Evolutionary conservation across 257 asterid species (phyloP).

Genomic region (Linderniella brevidens): DNA sequence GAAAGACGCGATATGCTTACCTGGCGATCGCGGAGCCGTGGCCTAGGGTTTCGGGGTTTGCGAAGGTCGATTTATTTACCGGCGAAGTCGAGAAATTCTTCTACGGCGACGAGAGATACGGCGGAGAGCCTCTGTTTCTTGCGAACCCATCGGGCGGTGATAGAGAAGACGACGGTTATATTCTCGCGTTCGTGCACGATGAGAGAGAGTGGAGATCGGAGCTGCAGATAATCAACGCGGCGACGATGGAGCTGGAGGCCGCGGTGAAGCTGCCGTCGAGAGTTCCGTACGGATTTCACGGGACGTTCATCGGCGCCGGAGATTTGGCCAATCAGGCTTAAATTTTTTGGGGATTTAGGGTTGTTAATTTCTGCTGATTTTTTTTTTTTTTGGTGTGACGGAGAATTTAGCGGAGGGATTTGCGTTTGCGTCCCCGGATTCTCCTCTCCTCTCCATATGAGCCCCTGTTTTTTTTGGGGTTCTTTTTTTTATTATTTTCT

Average conservation of each 20-base stretch:
- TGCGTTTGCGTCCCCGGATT: no score
- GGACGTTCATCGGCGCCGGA: slow-evolving; percentile 51
- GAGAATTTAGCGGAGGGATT: no score
- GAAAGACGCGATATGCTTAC: slow-evolving; percentile 64
- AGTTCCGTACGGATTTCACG: slow-evolving; percentile 93
- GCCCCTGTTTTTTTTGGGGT: no score
- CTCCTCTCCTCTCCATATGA: no score
- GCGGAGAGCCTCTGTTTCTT: slow-evolving; percentile 88
- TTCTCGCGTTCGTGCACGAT: slow-evolving; percentile 69
- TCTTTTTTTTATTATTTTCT: no score
- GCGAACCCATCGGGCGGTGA: slow-evolving; percentile 23
- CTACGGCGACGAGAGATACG: slow-evolving; percentile 66
- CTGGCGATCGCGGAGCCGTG: slow-evolving; percentile 94
- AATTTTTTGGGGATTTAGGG: background rate
- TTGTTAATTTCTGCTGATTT: no score
- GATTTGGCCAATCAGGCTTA: slow-evolving; percentile 55
- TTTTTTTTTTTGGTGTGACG: no score
- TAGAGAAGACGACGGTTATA: slow-evolving; percentile 61
- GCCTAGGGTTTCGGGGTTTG: slow-evolving; percentile 97
- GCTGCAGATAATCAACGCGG: slow-evolving; percentile 62
- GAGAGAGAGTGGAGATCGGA: slow-evolving; percentile 63
- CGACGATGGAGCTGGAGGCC: slow-evolving; percentile 53
- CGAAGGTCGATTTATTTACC: slow-evolving; percentile 66
- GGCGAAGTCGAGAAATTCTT: slow-evolving; percentile 57
- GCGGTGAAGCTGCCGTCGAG: slow-evolving; percentile 60